Conservation (phyloP, 2,329 filamentous ascomycete genomes). For the Alternaria gaisen region DNA sequence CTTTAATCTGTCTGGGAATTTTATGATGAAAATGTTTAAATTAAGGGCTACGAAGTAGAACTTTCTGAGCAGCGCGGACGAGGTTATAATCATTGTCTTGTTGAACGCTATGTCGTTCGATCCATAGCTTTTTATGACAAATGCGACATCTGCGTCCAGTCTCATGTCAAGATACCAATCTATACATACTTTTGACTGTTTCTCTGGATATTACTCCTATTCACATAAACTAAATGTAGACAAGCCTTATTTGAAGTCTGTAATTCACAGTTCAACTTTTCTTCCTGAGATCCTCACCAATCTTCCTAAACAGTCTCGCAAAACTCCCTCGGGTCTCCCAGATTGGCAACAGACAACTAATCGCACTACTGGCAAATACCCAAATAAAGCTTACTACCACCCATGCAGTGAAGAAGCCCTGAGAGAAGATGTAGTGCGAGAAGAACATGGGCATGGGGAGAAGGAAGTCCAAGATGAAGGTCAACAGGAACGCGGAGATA, state of each 20-base stretch:
- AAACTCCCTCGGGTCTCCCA: constrained; percentile 53
- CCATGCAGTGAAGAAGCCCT: constrained; percentile 54
- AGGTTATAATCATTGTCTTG: neutral
- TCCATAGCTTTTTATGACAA: neutral
- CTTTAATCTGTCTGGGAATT: neutral
- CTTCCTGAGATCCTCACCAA: constrained; percentile 20
- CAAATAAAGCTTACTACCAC: constrained; percentile 55
- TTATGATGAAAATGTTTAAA: neutral
- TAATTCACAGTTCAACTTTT: neutral
- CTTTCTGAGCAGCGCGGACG: neutral
- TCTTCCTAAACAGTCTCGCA: constrained; percentile 22
- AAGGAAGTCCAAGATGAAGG: constrained; percentile 53
- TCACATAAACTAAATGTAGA: neutral
- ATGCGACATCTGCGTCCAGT: neutral
- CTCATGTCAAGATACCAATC: neutral
- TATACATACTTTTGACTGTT: neutral
- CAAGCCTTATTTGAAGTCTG: neutral
- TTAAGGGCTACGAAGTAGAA: neutral
- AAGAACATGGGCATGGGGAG: constrained; percentile 56
- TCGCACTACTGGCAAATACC: constrained; percentile 53
- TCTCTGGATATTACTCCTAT: neutral
- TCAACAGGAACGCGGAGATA: constrained; percentile 49
- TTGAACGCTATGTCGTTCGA: neutral
- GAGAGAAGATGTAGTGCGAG: constrained; percentile 52
- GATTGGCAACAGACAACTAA: constrained; percentile 54